A percentile compares a stretch with the other conserved stretches of the same genome.
Conservation (phyloP, 257 asterid species). For the Primulina tabacum region DNA sequence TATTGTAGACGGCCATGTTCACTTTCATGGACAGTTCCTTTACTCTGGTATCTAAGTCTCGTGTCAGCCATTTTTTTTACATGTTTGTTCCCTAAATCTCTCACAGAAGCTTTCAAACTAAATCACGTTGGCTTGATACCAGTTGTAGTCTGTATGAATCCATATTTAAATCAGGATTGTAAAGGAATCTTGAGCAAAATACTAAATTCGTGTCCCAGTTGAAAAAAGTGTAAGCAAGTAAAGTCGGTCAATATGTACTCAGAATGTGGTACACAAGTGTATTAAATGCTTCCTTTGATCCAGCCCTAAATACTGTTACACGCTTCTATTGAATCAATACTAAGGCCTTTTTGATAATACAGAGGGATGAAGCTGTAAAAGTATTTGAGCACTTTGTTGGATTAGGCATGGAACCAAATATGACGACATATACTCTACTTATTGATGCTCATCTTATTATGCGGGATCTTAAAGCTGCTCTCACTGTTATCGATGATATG, state of each 20-base stretch:
- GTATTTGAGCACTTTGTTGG: slow-evolving; percentile 75
- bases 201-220: too few relatives aligned
- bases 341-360: slow-evolving; percentile 34
- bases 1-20: background rate
- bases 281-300: background rate
- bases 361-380: slow-evolving; percentile 91
- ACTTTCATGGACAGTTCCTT: background rate
- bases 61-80: too few relatives aligned
- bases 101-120: too few relatives aligned
- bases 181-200: too few relatives aligned
- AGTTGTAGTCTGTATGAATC: too few relatives aligned
- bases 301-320: slow-evolving; percentile 11
- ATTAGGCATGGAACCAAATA: slow-evolving; percentile 68
- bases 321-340: slow-evolving; percentile 10
- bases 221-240: too few relatives aligned
- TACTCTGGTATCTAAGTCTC: too few relatives aligned
- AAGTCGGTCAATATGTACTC: too few relatives aligned
- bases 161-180: too few relatives aligned
- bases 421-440: slow-evolving; percentile 66
- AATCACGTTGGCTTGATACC: too few relatives aligned
- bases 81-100: too few relatives aligned
- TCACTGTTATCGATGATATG: slow-evolving; percentile 68
- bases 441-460: slow-evolving; percentile 69
- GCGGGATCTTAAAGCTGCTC: slow-evolving; percentile 74
- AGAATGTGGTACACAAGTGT: too few relatives aligned